phyloP scores from a whole-genome alignment of 2,329 filamentous ascomycete genomes.

The Beauveria bassiana region DNA sequence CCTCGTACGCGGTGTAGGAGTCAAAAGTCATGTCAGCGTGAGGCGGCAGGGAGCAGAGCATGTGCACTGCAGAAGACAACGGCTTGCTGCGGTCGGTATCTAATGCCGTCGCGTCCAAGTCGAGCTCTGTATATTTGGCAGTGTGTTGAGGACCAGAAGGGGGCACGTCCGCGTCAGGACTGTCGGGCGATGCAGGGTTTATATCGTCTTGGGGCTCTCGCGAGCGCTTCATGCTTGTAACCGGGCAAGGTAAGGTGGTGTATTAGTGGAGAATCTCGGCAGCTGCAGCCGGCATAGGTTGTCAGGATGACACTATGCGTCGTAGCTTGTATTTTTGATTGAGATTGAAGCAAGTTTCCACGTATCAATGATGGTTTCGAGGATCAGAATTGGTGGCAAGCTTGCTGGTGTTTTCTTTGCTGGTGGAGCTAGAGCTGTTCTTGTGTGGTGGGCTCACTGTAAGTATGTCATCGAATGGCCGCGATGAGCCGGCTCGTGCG shows the following conservation, averaged over 20 bases:
- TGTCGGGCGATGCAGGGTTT: constrained; percentile 22
- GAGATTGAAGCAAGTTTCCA: too few relatives aligned
- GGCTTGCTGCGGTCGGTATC: constrained; percentile 25
- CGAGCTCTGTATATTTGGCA: constrained; percentile 54
- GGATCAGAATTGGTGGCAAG: neutral
- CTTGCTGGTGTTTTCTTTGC: neutral
- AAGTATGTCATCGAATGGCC: neutral
- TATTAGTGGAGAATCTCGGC: neutral
- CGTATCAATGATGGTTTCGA: neutral
- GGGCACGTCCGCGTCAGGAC: constrained; percentile 6
- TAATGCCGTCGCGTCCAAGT: constrained; percentile 30
- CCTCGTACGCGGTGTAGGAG: constrained; percentile 74
- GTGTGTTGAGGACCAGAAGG: constrained; percentile 22
- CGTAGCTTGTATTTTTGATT: neutral
- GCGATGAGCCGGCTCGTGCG: neutral
- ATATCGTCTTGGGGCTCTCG: constrained; percentile 47
- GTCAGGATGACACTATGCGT: neutral
- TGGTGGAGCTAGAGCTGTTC: neutral
- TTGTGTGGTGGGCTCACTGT: neutral
- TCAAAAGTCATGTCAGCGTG: constrained; percentile 67
- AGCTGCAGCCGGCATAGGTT: neutral
- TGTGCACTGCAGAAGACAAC: constrained; percentile 33
- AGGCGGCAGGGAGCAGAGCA: constrained; percentile 76
- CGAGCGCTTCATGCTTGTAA: constrained; percentile 51
- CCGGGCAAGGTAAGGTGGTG: neutral